Conservation (phyloP, 2,329 filamentous ascomycete species). For the Hypomyces rosellus region DNA sequence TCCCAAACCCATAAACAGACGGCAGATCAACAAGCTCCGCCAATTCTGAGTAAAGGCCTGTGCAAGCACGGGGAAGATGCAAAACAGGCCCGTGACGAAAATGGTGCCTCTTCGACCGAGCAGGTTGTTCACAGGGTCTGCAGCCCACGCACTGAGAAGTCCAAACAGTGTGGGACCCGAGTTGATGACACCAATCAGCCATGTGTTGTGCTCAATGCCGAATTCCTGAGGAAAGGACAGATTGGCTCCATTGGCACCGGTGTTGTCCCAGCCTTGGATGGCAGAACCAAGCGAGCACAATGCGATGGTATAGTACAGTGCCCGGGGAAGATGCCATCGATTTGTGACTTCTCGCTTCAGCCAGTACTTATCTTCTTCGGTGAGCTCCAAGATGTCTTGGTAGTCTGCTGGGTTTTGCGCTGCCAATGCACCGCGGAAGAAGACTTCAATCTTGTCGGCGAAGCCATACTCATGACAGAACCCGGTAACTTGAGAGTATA, state of each 20-base stretch:
- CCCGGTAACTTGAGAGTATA: slow-evolving; percentile 16
- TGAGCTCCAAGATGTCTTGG: slow-evolving; percentile 18
- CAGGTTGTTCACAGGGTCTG: slow-evolving; percentile 32
- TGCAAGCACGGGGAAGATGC: slow-evolving; percentile 48
- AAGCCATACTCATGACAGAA: slow-evolving; percentile 24
- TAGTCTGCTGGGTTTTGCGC: slow-evolving; percentile 20
- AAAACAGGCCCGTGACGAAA: slow-evolving; percentile 51
- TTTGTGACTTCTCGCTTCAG: slow-evolving; percentile 21
- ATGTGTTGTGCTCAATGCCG: slow-evolving; percentile 32
- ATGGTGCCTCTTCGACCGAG: slow-evolving; percentile 32
- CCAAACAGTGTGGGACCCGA: slow-evolving; percentile 21
- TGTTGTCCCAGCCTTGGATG: slow-evolving; percentile 40
- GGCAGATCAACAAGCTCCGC: slow-evolving; percentile 35
- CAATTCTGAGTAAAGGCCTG: slow-evolving; percentile 46
- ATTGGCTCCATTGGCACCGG: slow-evolving; percentile 34
- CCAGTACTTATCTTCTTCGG: slow-evolving; percentile 17
- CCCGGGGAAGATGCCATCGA: slow-evolving; percentile 22
- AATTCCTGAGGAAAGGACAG: slow-evolving; percentile 32
- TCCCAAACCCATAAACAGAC: slow-evolving; percentile 49
- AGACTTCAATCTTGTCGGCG: slow-evolving; percentile 19
- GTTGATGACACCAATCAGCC: slow-evolving; percentile 55
- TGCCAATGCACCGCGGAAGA: slow-evolving; percentile 23
- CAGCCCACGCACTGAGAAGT: slow-evolving; percentile 21
- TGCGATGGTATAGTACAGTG: slow-evolving; percentile 23
- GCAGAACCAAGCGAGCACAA: slow-evolving; percentile 25